Evolutionary conservation across 306 rosid species (phyloP).

Genomic region (Prunus dulcis): DNA sequence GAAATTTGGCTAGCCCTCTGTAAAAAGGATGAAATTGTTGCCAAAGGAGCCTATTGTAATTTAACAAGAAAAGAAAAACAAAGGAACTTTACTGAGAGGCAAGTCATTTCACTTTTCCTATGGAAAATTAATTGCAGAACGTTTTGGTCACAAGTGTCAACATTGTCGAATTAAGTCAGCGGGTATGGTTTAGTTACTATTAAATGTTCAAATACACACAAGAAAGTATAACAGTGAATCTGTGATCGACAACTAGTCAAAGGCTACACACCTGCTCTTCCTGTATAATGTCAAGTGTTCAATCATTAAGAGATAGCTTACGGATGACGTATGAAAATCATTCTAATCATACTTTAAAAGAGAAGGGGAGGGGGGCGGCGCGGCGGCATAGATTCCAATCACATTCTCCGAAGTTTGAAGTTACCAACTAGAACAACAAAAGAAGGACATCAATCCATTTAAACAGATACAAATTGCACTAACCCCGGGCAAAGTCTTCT

Average conservation of each 20-base stretch:
- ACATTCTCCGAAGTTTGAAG: slow-evolving; percentile 9
- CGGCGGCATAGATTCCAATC: slow-evolving; percentile 4
- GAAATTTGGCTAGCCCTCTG: background rate
- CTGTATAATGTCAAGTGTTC: background rate
- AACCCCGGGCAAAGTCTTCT: slow-evolving; percentile 90
- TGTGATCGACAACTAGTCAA: background rate
- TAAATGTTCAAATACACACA: background rate
- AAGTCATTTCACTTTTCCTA: background rate
- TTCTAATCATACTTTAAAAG: background rate
- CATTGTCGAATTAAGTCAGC: background rate
- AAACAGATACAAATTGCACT: slow-evolving; percentile 27
- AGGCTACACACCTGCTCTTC: background rate
- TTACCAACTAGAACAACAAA: background rate
- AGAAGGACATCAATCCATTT: background rate
- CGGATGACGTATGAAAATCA: background rate
- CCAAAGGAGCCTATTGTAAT: background rate
- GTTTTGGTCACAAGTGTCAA: background rate
- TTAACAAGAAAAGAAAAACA: background rate
- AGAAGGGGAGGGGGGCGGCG: background rate
- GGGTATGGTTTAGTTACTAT: background rate
- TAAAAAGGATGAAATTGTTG: background rate
- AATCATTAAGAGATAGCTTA: too few species aligned
- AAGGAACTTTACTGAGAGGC: background rate
- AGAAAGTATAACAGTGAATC: background rate
- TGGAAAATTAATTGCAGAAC: background rate